Evolutionary conservation across 1,284 basidiomycete genomes (phyloP).

Genomic region (Tremellales sp.): DNA sequence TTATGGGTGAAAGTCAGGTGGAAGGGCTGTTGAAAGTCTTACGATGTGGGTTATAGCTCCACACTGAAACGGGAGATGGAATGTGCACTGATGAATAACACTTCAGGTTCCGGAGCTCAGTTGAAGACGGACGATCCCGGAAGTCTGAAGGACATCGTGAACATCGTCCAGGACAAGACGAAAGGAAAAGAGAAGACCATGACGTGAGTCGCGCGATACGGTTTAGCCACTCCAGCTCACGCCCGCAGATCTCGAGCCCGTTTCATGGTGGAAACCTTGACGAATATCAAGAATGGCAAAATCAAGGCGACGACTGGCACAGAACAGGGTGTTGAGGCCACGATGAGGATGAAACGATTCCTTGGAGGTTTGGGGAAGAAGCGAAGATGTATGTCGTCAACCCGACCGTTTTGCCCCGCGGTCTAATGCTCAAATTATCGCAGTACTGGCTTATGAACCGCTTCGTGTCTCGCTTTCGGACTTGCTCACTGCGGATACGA

Average conservation of each 20-base stretch:
- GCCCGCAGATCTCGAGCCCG: slow-evolving; percentile 53
- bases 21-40: slow-evolving; percentile 84
- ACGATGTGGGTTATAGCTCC: slow-evolving; percentile 59
- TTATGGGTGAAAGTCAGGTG: slow-evolving; percentile 70
- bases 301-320: slow-evolving; percentile 60
- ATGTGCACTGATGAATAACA: background rate
- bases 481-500: slow-evolving; percentile 74
- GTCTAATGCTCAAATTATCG: too few relatives aligned
- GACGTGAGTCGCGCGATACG: slow-evolving; percentile 53
- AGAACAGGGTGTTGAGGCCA: slow-evolving; percentile 63
- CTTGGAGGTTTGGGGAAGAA: slow-evolving; percentile 70
- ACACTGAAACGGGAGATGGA: too few relatives aligned
- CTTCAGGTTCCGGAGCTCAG: slow-evolving; percentile 74
- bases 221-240: background rate
- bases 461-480: slow-evolving; percentile 80
- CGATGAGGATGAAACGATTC: slow-evolving; percentile 71
- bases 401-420: too few relatives aligned
- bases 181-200: slow-evolving; percentile 57
- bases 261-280: slow-evolving; percentile 90
- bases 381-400: slow-evolving; percentile 57
- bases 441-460: slow-evolving; percentile 76
- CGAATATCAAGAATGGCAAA: slow-evolving; percentile 87
- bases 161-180: slow-evolving; percentile 67
- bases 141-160: slow-evolving; percentile 54
- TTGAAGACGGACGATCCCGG: slow-evolving; percentile 64